These are phyloP conservation scores for fission yeast (Schizosaccharomyces pombe) DNA, from an alignment of 805 yeast species.

Conservation along the genomic window ASM294v3 CU329670.1:4426001-4426500, in stretches of 20 bases:
- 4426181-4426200: conserved; percentile 1
- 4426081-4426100: conserved; percentile 37
- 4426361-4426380: too few species aligned
- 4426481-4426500: neutral
- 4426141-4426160: too few species aligned
- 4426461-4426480: neutral
- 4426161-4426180: too few species aligned
- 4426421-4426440: neutral
- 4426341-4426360: too few species aligned
- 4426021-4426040: conserved; percentile 11
- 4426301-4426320: too few species aligned
- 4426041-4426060: conserved; percentile 14
- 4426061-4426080: conserved; percentile 18
- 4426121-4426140: conserved; percentile 8
- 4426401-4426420: neutral
- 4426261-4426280: conserved; percentile 5
- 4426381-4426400: neutral
- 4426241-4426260: conserved; percentile 9
- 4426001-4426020: too few species aligned
- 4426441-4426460: neutral
- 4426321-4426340: too few species aligned
- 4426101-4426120: conserved; percentile 52
- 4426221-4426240: conserved; percentile 11
- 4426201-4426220: conserved; percentile 12
- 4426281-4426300: too few species aligned